Percentiles rank a stretch among this genome's conserved stretches.
Evolutionary conservation across 1,284 basidiomycete genomes (phyloP).

Genomic region (Bondarzewia mesenterica): DNA sequence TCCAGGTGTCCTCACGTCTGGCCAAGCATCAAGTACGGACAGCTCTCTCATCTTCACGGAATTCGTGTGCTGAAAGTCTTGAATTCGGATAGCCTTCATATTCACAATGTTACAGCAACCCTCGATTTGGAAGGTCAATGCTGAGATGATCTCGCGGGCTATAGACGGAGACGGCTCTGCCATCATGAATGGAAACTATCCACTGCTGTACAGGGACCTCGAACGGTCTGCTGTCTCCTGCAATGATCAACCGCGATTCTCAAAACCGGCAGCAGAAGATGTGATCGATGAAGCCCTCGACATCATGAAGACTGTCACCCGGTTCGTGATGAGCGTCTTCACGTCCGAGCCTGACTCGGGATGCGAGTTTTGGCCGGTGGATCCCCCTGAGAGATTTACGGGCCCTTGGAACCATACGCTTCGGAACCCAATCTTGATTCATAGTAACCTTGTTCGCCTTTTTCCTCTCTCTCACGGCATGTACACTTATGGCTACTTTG

Average conservation of each 20-base stretch:
- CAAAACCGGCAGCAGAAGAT: slow-evolving; percentile 13
- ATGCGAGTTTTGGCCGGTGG: slow-evolving; percentile 2
- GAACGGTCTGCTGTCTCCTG: slow-evolving; percentile 20
- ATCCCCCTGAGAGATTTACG: background rate
- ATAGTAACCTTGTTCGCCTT: slow-evolving; percentile 1
- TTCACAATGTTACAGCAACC: background rate
- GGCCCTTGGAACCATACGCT: background rate
- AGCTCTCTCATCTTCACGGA: background rate
- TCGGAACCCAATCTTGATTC: background rate
- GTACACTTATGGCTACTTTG: background rate
- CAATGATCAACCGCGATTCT: slow-evolving; percentile 17
- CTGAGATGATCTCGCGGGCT: background rate
- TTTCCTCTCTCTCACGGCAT: background rate
- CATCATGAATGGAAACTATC: slow-evolving; percentile 10
- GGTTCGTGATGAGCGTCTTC: background rate
- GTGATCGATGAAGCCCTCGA: slow-evolving; percentile 10
- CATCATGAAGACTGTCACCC: background rate
- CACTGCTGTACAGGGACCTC: slow-evolving; percentile 9
- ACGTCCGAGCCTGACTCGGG: slow-evolving; percentile 1
- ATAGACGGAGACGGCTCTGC: background rate
- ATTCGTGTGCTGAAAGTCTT: too few species aligned
- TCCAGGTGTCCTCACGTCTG: slow-evolving; percentile 28
- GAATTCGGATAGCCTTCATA: background rate
- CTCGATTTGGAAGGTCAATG: background rate
- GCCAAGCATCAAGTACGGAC: slow-evolving; percentile 15